phyloP scores from a whole-genome alignment of 148 eudicot species.

The Vaccinium macrocarpon region DNA sequence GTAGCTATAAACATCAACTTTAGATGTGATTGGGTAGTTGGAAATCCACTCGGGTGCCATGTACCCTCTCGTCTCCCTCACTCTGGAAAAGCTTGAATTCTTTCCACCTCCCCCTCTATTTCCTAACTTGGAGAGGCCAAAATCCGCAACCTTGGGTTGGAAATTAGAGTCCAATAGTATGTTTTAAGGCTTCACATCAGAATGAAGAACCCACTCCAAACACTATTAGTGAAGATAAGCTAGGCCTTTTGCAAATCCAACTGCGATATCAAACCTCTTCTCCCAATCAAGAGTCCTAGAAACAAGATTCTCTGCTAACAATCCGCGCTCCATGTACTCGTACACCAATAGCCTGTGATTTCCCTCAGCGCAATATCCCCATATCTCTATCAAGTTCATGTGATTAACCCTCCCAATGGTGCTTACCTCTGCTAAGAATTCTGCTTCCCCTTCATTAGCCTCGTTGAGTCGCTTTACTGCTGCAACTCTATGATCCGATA shows the following conservation, averaged over 20 bases:
- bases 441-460: conserved; percentile 25
- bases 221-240: conserved; percentile 25
- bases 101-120: not conserved
- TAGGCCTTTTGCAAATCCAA: conserved; percentile 16
- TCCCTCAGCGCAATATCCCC: conserved; percentile 17
- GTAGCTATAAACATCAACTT: conserved; percentile 15
- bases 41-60: conserved; percentile 13
- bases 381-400: conserved; percentile 25
- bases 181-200: conserved; percentile 21
- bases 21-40: conserved; percentile 8
- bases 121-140: conserved; percentile 19
- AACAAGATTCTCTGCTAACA: conserved; percentile 5
- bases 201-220: conserved; percentile 26
- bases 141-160: conserved; percentile 23
- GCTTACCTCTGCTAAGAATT: conserved; percentile 19
- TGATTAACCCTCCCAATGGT: conserved; percentile 26
- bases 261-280: conserved; percentile 11
- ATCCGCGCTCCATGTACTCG: conserved; percentile 18
- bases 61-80: conserved; percentile 11
- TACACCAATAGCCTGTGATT: conserved; percentile 17
- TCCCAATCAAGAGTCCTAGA: not conserved
- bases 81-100: not conserved
- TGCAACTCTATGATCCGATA: conserved; percentile 19
- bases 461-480: conserved; percentile 27
- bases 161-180: conserved; percentile 20